phyloP scores from a whole-genome alignment of 169 alveolate species.

The Babesia microti region DNA sequence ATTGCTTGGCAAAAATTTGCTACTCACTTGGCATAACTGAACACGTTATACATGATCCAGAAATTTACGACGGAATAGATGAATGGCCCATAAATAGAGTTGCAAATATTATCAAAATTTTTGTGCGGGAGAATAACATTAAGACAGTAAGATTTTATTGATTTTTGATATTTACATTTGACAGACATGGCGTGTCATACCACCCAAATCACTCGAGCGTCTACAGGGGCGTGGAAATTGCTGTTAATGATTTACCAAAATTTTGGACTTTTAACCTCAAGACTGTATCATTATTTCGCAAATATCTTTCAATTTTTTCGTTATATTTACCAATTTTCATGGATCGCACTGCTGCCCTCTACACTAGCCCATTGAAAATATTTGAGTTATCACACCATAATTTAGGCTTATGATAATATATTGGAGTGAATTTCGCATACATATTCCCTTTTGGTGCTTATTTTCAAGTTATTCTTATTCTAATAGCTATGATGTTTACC shows the following conservation, averaged over 20 bases:
- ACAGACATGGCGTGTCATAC: constrained; percentile 49
- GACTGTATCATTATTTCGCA: too few species aligned
- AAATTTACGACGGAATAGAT: constrained; percentile 14
- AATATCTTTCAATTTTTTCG: too few species aligned
- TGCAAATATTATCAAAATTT: constrained; percentile 3
- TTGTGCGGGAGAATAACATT: constrained; percentile 2
- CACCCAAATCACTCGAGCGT: constrained; percentile 57
- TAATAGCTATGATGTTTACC: constrained; percentile 10
- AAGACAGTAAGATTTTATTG: too few species aligned
- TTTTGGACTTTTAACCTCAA: too few species aligned
- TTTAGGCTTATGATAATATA: constrained; percentile 14
- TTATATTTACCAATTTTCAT: too few species aligned
- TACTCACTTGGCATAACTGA: constrained; percentile 8
- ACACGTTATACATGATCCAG: constrained; percentile 16
- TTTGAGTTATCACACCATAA: too few species aligned
- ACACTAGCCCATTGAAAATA: too few species aligned
- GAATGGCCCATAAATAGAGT: constrained; percentile 18
- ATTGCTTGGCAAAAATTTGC: constrained; percentile 37
- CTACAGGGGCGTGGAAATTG: constrained; percentile 21
- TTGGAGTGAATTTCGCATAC: constrained; percentile 10
- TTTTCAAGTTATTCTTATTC: constrained; percentile 17
- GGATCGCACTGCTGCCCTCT: too few species aligned
- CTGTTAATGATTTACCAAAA: too few species aligned
- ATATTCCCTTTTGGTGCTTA: constrained; percentile 21
- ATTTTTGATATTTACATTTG: constrained; percentile 49